Percentiles rank a stretch among this genome's conserved stretches.
These are phyloP conservation scores for Atkinsonella texensis DNA, from an alignment of 2,329 filamentous ascomycete genomes.

Conservation along the genomic window DNA sequence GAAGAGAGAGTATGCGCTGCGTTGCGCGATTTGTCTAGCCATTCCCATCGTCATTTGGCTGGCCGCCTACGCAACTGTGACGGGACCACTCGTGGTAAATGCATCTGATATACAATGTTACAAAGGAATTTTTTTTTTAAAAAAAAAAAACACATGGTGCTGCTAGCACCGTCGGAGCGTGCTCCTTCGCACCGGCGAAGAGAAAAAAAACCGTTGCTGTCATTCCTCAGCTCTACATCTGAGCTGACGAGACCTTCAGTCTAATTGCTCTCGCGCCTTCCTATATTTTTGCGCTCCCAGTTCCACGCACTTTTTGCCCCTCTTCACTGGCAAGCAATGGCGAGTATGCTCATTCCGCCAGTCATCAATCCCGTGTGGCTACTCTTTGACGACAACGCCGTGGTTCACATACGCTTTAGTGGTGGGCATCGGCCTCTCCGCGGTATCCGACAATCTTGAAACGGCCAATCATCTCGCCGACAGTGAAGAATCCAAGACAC, in stretches of 20 bases:
- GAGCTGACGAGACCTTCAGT: not conserved
- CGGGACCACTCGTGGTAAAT: slow-evolving; percentile 3
- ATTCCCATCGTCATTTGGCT: not conserved
- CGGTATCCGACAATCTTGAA: slow-evolving; percentile 92
- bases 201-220: not conserved
- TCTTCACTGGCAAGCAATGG: not conserved
- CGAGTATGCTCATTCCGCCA: not conserved
- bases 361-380: not conserved
- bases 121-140: slow-evolving; percentile 4
- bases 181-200: not conserved
- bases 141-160: not conserved
- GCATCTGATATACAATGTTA: slow-evolving; percentile 10
- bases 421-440: slow-evolving; percentile 53
- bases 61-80: not conserved
- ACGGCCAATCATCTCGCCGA: slow-evolving; percentile 92
- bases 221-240: not conserved
- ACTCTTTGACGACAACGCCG: not conserved
- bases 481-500: slow-evolving; percentile 90
- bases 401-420: slow-evolving; percentile 27
- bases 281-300: not conserved
- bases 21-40: not conserved
- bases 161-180: not conserved
- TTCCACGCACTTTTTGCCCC: not conserved
- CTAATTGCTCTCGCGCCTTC: slow-evolving; percentile 8
- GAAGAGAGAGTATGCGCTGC: too few relatives aligned